Evolutionary conservation across 306 rosid genomes (phyloP).

Genomic region (Ammopiptanthus mongolicus): DNA sequence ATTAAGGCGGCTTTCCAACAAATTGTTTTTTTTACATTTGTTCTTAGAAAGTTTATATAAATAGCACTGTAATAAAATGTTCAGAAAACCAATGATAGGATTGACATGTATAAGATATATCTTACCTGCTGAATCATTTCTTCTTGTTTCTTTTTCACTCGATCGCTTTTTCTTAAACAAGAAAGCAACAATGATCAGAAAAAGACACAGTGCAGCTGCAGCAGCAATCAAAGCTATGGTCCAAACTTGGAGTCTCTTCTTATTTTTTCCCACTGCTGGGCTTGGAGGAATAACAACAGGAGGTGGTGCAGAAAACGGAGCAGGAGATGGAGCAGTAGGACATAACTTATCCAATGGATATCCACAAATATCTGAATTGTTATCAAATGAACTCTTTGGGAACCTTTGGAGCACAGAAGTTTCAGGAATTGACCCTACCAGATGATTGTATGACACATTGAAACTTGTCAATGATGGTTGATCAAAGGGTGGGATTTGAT

Average conservation of each 20-base stretch:
- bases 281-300: slow-evolving; percentile 17
- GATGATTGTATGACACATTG: slow-evolving; percentile 57
- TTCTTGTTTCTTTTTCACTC: slow-evolving; percentile 27
- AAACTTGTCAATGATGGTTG: slow-evolving; percentile 45
- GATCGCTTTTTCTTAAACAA: slow-evolving; percentile 24
- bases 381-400: slow-evolving; percentile 37
- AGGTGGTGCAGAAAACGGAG: slow-evolving; percentile 11
- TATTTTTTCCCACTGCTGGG: slow-evolving; percentile 12
- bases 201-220: slow-evolving; percentile 28
- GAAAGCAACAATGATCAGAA: slow-evolving; percentile 27
- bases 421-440: slow-evolving; percentile 51
- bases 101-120: background rate
- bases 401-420: slow-evolving; percentile 46
- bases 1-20: too few relatives aligned
- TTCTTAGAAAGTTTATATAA: background rate
- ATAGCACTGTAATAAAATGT: background rate
- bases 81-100: background rate
- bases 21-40: background rate
- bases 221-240: slow-evolving; percentile 33
- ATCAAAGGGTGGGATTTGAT: slow-evolving; percentile 54
- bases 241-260: slow-evolving; percentile 24
- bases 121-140: slow-evolving; percentile 36
- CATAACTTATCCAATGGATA: slow-evolving; percentile 45
- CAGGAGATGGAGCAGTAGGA: slow-evolving; percentile 10
- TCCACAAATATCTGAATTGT: slow-evolving; percentile 61